Evolutionary conservation across 2,329 filamentous ascomycete genomes (phyloP), one percentile per base, ranked within the genome.

Genomic region (Pseudogymnoascus sp.): DNA sequence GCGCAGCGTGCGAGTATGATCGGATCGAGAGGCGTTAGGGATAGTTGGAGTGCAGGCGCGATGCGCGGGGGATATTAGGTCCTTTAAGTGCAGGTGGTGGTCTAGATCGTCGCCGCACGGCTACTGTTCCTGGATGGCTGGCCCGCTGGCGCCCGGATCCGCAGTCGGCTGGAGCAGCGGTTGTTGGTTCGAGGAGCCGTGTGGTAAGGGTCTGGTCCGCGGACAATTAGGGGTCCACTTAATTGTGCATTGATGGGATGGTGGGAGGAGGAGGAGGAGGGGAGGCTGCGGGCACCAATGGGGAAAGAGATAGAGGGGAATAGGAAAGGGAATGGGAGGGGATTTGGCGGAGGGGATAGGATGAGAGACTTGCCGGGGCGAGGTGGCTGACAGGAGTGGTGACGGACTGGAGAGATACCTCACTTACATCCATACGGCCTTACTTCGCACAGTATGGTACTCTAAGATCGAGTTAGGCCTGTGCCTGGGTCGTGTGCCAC

Each of bases 391-490:
- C 51, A 57, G 51, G 51, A 54, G 25, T 16, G 23, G 7, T 54
- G 14, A 31, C 6, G 7, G 23, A 23, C 13, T 28, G 7, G 14
- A 16, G 48, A 57, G 51, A 31, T n/a, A 57, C 2, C 16, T 57
- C 51, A 57, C 4, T 13, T 57, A 34, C 3, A 21, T 10, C 28
- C n/a, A 57, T 57, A 34, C 28, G 31, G 31, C 31, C 11, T 34
- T 34, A 34, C 28, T 31, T 31, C 28, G 28, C 4, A 31, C 28
- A 31, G 11, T 57, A 57, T 57, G 51, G 48, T 57, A 57, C 25
- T 57, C 72, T 48, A 76, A 51, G 7, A 19, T 51, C 21, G 21
- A 28, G 23, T 11, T 11, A 11, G 8, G 51, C n/a, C 25, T 34
- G n/a, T 19, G 51, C 16, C 25, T 57, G 25, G 51, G 51, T 19